Evolutionary conservation across 2,329 filamentous ascomycete species (phyloP).

Genomic region (Cadophora luteo-olivacea): DNA sequence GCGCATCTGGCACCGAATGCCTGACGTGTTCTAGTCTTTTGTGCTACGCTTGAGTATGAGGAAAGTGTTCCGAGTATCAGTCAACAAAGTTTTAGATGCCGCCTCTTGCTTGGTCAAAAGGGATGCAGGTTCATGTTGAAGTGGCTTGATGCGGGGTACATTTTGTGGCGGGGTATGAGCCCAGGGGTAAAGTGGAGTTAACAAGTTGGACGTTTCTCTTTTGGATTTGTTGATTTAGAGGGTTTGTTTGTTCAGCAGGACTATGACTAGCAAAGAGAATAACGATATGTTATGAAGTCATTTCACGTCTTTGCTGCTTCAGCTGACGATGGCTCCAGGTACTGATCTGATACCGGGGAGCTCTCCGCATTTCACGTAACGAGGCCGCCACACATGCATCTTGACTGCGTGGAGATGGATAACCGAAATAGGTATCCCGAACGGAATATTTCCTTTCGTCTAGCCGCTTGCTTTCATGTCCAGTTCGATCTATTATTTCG

Average conservation of each 20-base stretch:
- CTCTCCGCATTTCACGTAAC: not conserved
- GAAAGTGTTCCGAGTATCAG: not conserved
- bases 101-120: not conserved
- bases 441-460: not conserved
- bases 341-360: not conserved
- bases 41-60: not conserved
- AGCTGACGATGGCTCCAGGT: not conserved
- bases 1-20: not conserved
- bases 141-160: slow-evolving; percentile 14
- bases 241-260: not conserved
- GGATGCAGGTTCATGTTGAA: not conserved
- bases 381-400: not conserved
- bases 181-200: not conserved
- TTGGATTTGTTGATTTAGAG: not conserved
- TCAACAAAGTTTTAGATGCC: not conserved
- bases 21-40: not conserved
- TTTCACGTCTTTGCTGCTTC: not conserved
- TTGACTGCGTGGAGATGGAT: not conserved
- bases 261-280: not conserved
- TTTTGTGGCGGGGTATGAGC: not conserved
- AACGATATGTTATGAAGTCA: not conserved
- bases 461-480: not conserved
- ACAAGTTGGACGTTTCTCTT: not conserved
- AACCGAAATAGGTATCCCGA: not conserved
- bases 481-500: not conserved